A percentile compares a stretch with the other conserved stretches of the same genome.
Conservation (phyloP, 768 basidiomycete genomes). For the Pleurotus citrinopileatus region DNA sequence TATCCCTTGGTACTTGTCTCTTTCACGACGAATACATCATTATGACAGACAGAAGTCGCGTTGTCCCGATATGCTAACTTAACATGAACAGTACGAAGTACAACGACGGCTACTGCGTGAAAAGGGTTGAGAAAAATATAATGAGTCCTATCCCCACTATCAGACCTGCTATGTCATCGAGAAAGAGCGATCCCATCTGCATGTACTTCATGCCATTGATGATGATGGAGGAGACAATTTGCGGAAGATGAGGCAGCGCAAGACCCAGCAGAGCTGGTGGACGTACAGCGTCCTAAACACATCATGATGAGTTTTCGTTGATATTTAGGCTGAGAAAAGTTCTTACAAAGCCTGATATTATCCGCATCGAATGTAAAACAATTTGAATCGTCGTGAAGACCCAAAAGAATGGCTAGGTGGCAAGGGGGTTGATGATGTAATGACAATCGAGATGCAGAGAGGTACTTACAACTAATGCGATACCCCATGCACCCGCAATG, state of each 20-base stretch:
- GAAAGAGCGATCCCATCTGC: slow-evolving; percentile 60
- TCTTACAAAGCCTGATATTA: slow-evolving; percentile 69
- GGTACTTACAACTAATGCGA: slow-evolving; percentile 56
- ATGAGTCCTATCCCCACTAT: slow-evolving; percentile 73
- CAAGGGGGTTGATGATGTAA: slow-evolving; percentile 1
- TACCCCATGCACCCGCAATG: slow-evolving; percentile 33
- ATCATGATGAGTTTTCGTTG: not conserved
- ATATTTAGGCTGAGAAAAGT: not conserved
- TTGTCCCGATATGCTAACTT: too few species aligned
- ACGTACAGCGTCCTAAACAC: slow-evolving; percentile 49
- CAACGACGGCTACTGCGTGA: not conserved
- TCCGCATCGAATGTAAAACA: slow-evolving; percentile 65
- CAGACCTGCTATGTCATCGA: slow-evolving; percentile 70
- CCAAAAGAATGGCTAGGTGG: slow-evolving; percentile 75
- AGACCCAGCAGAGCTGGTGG: slow-evolving; percentile 59
- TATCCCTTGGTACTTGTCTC: too few species aligned
- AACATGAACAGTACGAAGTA: too few species aligned
- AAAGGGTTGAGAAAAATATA: slow-evolving; percentile 39
- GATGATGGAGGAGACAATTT: slow-evolving; percentile 60
- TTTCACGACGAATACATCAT: too few species aligned
- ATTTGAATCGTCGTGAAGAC: slow-evolving; percentile 73
- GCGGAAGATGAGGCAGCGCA: slow-evolving; percentile 63
- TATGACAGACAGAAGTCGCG: too few species aligned
- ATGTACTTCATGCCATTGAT: slow-evolving; percentile 64
- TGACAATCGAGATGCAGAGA: not conserved